Evolutionary conservation across 2,329 filamentous ascomycete species (phyloP).

Genomic region (Talaromyces atroroseus): DNA sequence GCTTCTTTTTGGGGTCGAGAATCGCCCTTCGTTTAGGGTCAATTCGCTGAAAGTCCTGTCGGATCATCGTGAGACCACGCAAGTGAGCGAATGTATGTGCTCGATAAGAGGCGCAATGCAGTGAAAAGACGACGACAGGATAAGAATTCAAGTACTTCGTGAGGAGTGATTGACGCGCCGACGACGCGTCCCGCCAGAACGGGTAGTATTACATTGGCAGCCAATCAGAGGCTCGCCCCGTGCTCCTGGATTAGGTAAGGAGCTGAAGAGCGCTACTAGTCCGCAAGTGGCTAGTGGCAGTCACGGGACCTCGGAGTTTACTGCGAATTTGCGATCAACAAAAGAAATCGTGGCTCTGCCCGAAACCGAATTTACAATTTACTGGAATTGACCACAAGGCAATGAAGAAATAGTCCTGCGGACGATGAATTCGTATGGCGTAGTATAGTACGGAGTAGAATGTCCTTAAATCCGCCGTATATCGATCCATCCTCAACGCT

Average conservation of each 20-base stretch:
- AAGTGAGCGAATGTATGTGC: neutral
- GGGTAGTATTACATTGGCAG: constrained; percentile 7
- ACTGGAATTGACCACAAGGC: neutral
- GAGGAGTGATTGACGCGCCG: constrained; percentile 2
- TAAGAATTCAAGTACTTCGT: neutral
- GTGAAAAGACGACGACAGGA: neutral
- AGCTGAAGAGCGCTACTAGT: neutral
- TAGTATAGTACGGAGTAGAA: neutral
- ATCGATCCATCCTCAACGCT: neutral
- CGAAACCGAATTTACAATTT: no score
- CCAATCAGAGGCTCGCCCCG: neutral
- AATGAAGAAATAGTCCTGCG: neutral
- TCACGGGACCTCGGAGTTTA: neutral
- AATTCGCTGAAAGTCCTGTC: constrained; percentile 39
- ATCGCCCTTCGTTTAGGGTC: constrained; percentile 68
- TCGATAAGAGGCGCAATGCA: neutral
- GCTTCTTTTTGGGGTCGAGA: constrained; percentile 75
- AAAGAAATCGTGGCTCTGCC: no score
- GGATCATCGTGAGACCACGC: constrained; percentile 33
- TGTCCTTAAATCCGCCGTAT: neutral
- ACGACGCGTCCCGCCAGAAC: constrained; percentile 9
- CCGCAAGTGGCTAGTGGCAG: neutral
- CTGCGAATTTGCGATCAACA: no score
- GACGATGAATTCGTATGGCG: no score
- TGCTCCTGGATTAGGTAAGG: no score